Conservation (phyloP, 257 asterid species). For the Solanum sitiens region DNA sequence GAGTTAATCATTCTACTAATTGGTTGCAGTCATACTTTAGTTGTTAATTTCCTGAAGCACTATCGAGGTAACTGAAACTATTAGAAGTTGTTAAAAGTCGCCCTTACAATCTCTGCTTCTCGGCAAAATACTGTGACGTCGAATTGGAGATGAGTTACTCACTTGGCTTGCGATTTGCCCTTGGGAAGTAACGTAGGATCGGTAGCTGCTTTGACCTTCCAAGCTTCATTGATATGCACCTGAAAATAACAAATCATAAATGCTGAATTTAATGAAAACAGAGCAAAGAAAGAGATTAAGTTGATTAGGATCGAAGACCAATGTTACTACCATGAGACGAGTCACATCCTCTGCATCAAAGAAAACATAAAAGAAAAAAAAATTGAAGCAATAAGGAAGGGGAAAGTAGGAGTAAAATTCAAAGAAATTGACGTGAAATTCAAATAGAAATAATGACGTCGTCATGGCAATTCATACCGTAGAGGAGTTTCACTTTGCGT, state of each 20-base stretch:
- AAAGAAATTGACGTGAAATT: background rate
- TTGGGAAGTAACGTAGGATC: constrained; percentile 68
- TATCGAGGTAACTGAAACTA: background rate
- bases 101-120: background rate
- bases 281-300: background rate
- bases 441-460: background rate
- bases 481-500: constrained; percentile 83
- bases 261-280: background rate
- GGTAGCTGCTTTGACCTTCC: constrained; percentile 59
- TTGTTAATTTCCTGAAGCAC: background rate
- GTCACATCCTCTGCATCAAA: constrained; percentile 67
- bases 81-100: background rate
- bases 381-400: background rate
- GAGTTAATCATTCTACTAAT: background rate
- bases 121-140: background rate
- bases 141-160: constrained; percentile 12
- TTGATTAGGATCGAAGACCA: background rate
- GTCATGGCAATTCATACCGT: constrained; percentile 36
- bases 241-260: constrained; percentile 9
- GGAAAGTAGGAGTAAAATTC: background rate
- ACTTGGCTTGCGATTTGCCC: constrained; percentile 74
- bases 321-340: constrained; percentile 62
- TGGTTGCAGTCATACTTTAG: background rate
- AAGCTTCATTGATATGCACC: constrained; percentile 89
- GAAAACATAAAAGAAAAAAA: background rate